Percentiles rank a stretch among this genome's conserved stretches.
Evolutionary conservation across 805 yeast genomes (phyloP).

Genomic region (Suhomyces faveliae): DNA sequence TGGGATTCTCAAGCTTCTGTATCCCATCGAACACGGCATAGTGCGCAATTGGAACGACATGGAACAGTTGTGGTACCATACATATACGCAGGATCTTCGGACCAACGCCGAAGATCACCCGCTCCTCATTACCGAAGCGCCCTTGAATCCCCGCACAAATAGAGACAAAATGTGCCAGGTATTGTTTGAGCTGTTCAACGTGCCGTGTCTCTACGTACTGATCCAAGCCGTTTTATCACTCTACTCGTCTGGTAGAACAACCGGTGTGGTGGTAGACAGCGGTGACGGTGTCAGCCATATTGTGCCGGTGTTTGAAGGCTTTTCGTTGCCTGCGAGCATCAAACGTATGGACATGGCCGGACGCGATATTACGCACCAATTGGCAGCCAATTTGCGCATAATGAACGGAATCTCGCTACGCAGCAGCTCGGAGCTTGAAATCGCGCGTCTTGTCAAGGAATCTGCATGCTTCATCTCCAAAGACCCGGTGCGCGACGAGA

Average conservation of each 20-base stretch:
- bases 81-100: constrained; percentile 56
- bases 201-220: constrained; percentile 72
- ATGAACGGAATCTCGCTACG: constrained; percentile 58
- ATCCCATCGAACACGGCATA: constrained; percentile 80
- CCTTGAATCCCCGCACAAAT: constrained; percentile 67
- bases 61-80: constrained; percentile 76
- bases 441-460: constrained; percentile 77
- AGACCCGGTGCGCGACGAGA: constrained; percentile 58
- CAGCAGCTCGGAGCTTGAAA: constrained; percentile 78
- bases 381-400: constrained; percentile 67
- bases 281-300: constrained; percentile 91
- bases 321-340: constrained; percentile 69
- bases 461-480: constrained; percentile 62
- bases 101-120: constrained; percentile 80
- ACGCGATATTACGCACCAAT: constrained; percentile 73
- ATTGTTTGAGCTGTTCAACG: constrained; percentile 68
- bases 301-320: constrained; percentile 90
- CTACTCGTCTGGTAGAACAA: constrained; percentile 87
- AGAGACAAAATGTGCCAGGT: constrained; percentile 62
- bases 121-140: constrained; percentile 82
- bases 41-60: constrained; percentile 83
- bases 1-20: constrained; percentile 67
- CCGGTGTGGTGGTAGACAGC: constrained; percentile 85
- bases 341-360: constrained; percentile 83
- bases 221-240: constrained; percentile 79